phyloP scores from a whole-genome alignment of 2,329 filamentous ascomycete species.

The Calonectria henricotiae region DNA sequence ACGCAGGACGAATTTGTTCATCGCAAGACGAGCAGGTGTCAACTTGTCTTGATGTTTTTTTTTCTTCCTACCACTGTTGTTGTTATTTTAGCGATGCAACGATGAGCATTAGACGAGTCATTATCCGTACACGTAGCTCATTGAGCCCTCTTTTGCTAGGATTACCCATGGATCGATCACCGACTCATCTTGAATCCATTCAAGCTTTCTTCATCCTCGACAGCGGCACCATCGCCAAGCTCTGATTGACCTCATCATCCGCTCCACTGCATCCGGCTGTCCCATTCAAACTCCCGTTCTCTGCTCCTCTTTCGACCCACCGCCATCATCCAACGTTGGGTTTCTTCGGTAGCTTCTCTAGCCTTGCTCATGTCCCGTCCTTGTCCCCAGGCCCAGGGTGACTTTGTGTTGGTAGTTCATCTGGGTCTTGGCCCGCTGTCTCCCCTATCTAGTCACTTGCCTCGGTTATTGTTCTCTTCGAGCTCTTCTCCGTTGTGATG shows the following conservation, averaged over 20 bases:
- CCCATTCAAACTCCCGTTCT: conserved; percentile 38
- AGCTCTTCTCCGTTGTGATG: conserved; percentile 4
- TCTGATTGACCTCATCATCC: conserved; percentile 42
- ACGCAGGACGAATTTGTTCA: not conserved
- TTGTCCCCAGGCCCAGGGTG: conserved; percentile 23
- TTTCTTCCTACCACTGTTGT: conserved; percentile 29
- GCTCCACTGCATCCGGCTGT: conserved; percentile 41
- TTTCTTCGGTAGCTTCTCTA: conserved; percentile 39
- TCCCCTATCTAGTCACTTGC: conserved; percentile 32
- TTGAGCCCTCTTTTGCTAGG: conserved; percentile 36
- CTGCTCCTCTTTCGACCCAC: conserved; percentile 44
- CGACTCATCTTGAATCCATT: conserved; percentile 46
- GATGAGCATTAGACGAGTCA: conserved; percentile 31
- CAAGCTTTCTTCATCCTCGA: conserved; percentile 40
- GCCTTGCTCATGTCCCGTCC: conserved; percentile 31
- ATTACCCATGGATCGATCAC: conserved; percentile 40
- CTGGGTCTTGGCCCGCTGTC: conserved; percentile 28
- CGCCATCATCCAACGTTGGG: conserved; percentile 41
- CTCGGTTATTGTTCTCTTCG: conserved; percentile 39
- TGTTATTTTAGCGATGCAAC: conserved; percentile 39
- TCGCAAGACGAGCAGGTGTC: conserved; percentile 26
- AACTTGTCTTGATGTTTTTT: conserved; percentile 16
- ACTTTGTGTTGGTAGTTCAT: conserved; percentile 35
- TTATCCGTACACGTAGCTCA: conserved; percentile 29
- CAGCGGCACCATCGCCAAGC: conserved; percentile 37